Evolutionary conservation across 169 alveolate species (phyloP).

Genomic region (Plasmodium gaboni): DNA sequence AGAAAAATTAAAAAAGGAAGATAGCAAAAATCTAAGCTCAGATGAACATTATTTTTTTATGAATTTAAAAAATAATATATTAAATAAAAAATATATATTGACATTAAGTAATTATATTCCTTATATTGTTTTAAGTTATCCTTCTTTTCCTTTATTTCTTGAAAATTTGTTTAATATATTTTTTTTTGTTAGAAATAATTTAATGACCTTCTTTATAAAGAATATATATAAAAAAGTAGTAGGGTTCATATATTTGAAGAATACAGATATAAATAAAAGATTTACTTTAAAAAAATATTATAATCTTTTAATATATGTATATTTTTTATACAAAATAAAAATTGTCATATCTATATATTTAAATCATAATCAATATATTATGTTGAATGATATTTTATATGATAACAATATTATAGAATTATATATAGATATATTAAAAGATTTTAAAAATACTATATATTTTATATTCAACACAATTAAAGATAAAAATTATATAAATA

Average conservation of each 20-base stretch:
- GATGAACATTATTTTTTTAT: constrained; percentile 51
- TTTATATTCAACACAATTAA: constrained; percentile 17
- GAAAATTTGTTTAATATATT: constrained; percentile 29
- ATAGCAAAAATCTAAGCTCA: constrained; percentile 7
- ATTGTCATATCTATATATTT: constrained; percentile 16
- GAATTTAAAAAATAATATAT: constrained; percentile 6
- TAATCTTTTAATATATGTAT: constrained; percentile 25
- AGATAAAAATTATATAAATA: background rate
- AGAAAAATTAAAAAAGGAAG: constrained; percentile 24
- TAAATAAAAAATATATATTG: constrained; percentile 32
- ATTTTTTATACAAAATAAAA: constrained; percentile 43
- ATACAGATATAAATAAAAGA: constrained; percentile 31
- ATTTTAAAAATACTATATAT: constrained; percentile 20
- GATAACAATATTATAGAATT: constrained; percentile 7
- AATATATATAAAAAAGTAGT: constrained; percentile 24
- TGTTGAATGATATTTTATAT: constrained; percentile 34
- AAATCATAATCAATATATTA: background rate
- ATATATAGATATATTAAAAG: constrained; percentile 20
- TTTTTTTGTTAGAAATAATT: constrained; percentile 38
- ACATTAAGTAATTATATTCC: background rate
- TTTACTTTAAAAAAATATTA: constrained; percentile 59
- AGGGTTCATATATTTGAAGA: constrained; percentile 5
- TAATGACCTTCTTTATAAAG: constrained; percentile 18
- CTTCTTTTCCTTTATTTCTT: constrained; percentile 22
- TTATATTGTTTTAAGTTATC: constrained; percentile 14